phyloP scores from a whole-genome alignment of 768 basidiomycete species.

The Tricholoma saponaceum region DNA sequence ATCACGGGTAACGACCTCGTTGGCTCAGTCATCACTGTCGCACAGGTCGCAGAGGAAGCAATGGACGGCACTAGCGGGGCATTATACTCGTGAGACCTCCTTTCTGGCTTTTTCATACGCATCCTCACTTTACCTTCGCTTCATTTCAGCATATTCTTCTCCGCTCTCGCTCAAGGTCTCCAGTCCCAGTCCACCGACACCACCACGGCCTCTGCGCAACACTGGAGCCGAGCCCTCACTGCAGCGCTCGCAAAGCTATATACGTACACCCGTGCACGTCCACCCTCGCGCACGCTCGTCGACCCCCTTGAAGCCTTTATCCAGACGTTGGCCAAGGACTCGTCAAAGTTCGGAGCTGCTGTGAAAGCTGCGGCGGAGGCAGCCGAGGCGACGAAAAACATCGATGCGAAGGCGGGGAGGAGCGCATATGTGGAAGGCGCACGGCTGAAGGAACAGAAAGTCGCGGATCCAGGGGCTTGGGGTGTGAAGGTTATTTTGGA shows the following conservation, averaged over 20 bases:
- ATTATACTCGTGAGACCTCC: conserved; percentile 66
- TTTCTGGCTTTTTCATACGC: not conserved
- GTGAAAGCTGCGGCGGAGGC: conserved; percentile 59
- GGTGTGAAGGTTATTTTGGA: conserved; percentile 76
- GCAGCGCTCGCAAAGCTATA: conserved; percentile 61
- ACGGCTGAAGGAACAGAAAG: conserved; percentile 53
- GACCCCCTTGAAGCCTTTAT: conserved; percentile 86
- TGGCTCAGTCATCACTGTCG: conserved; percentile 59
- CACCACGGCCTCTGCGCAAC: conserved; percentile 38
- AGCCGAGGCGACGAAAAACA: conserved; percentile 68
- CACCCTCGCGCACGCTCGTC: conserved; percentile 88
- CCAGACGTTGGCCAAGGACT: conserved; percentile 29
- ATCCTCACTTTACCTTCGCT: not conserved
- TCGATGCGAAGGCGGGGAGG: conserved; percentile 83
- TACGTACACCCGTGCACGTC: conserved; percentile 84
- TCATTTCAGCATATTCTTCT: conserved; percentile 80
- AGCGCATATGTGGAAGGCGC: conserved; percentile 82
- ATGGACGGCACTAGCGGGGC: conserved; percentile 95
- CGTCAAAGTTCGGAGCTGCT: conserved; percentile 42
- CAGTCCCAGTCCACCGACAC: conserved; percentile 30
- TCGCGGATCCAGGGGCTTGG: conserved; percentile 91
- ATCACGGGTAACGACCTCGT: conserved; percentile 65
- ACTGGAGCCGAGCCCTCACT: conserved; percentile 60
- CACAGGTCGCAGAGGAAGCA: conserved; percentile 71
- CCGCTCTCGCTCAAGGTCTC: conserved; percentile 75